Base-by-base conservation (phyloP, 495 filamentous ascomycete species). In the Tricharina praecox region DNA sequence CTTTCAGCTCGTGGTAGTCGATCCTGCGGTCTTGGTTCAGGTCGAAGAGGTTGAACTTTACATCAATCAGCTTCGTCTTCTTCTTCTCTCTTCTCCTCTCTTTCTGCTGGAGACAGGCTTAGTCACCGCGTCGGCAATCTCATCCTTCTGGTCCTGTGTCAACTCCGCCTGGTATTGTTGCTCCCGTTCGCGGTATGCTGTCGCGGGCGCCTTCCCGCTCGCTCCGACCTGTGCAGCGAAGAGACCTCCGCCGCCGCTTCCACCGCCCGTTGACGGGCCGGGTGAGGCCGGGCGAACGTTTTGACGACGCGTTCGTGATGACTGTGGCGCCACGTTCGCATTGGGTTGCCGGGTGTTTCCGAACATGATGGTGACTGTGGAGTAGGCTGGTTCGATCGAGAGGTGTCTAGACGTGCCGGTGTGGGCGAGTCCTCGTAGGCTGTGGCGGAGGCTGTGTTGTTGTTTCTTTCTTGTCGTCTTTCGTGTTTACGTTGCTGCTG, bases 31-130 rank as follows among this genome's bases (percentile, higher is more conserved):
- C 87, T 66, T 88, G 87, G 72, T 96, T 90, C 49, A 93, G 81
- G 65, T 96, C 88, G 70, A 96, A 96, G 62, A 96, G 81, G 46
- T 76, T 78, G 67, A 96, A 95, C 87, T 95, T n/a, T n/a, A n/a
- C n/a, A n/a, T n/a, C n/a, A n/a, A n/a, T 50, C n/a, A n/a, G n/a
- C n/a, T 26, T 39, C 23, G n/a, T 33, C 32, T n/a, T n/a, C n/a
- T n/a, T n/a, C n/a, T n/a, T n/a, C n/a, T n/a, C n/a, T n/a, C n/a
- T n/a, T n/a, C n/a, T n/a, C n/a, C n/a, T n/a, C n/a, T n/a, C n/a
- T n/a, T n/a, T n/a, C n/a, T n/a, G n/a, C n/a, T n/a, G n/a, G n/a
- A n/a, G n/a, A n/a, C n/a, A n/a, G n/a, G n/a, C n/a, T 2, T 7
- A 33, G 40, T 34, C 20, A 88, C 84, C 48, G 85, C 86, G 69